phyloP scores from a whole-genome alignment of 169 alveolate species.

The Eimeria acervulina region DNA sequence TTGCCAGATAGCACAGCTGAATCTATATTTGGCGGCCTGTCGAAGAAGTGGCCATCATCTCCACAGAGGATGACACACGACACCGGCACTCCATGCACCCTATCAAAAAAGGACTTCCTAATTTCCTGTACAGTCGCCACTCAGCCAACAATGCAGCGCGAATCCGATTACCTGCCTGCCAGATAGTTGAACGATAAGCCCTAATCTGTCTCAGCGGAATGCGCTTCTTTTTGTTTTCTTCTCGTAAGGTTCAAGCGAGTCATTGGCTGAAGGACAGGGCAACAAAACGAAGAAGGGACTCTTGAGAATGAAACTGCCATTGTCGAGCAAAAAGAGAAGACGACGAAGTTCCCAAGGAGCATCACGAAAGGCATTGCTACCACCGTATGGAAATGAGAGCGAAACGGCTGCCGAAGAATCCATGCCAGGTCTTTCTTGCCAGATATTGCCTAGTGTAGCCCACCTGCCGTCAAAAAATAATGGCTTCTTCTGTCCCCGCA shows the following conservation, averaged over 20 bases:
- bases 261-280: neutral
- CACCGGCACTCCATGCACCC: too few species aligned
- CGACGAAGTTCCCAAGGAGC: neutral
- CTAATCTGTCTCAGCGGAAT: neutral
- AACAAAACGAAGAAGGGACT: neutral
- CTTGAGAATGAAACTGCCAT: neutral
- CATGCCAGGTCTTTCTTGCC: slow-evolving; percentile 13
- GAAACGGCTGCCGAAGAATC: neutral
- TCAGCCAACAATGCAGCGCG: neutral
- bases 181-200: neutral
- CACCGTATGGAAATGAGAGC: neutral
- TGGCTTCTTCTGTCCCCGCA: neutral
- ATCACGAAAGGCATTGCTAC: neutral
- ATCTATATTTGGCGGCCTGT: neutral
- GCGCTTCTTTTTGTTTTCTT: too few species aligned
- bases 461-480: neutral
- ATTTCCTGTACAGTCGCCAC: neutral
- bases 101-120: neutral
- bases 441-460: neutral
- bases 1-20: neutral
- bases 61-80: too few species aligned
- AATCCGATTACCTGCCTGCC: neutral
- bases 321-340: neutral
- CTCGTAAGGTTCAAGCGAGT: neutral
- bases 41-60: neutral